phyloP scores from a whole-genome alignment of 805 yeast genomes.

The Jamesozyma piceae region DNA sequence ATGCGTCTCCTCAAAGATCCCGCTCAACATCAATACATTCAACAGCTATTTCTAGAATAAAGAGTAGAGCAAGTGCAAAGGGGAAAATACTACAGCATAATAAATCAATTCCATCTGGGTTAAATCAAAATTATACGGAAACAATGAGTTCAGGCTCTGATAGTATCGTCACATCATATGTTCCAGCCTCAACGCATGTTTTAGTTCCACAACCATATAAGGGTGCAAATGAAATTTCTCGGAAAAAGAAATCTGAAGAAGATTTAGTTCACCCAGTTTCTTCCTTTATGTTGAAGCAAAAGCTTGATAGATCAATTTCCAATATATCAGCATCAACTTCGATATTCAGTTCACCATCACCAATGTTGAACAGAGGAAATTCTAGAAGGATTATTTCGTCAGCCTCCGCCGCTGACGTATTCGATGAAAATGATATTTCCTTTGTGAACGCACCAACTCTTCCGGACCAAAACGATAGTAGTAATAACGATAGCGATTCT shows the following conservation, averaged over 20 bases:
- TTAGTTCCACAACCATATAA: slow-evolving; percentile 37
- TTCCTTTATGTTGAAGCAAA: slow-evolving; percentile 9
- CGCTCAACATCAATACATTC: slow-evolving; percentile 10
- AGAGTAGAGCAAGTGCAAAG: slow-evolving; percentile 11
- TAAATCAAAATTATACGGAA: slow-evolving; percentile 5
- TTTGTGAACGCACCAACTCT: slow-evolving; percentile 67
- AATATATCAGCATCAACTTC: slow-evolving; percentile 9
- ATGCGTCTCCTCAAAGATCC: slow-evolving; percentile 18
- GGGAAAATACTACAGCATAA: neutral
- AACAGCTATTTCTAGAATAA: slow-evolving; percentile 9
- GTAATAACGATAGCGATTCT: slow-evolving; percentile 15
- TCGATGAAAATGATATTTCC: slow-evolving; percentile 60
- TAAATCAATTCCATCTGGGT: slow-evolving; percentile 16
- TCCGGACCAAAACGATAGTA: slow-evolving; percentile 29
- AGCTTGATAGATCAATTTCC: slow-evolving; percentile 17
- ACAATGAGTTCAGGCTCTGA: slow-evolving; percentile 13
- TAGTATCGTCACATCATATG: slow-evolving; percentile 30
- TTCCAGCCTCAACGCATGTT: slow-evolving; percentile 37
- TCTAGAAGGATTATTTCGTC: slow-evolving; percentile 30
- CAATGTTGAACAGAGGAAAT: slow-evolving; percentile 22
- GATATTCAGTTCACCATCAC: slow-evolving; percentile 19
- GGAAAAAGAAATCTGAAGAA: slow-evolving; percentile 10
- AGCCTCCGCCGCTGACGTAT: slow-evolving; percentile 39
- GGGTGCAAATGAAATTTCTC: slow-evolving; percentile 18
- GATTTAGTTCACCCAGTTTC: slow-evolving; percentile 9